Base-by-base conservation (phyloP, 352 stramenopile genomes). In the Globisporangium alternatum region DNA sequence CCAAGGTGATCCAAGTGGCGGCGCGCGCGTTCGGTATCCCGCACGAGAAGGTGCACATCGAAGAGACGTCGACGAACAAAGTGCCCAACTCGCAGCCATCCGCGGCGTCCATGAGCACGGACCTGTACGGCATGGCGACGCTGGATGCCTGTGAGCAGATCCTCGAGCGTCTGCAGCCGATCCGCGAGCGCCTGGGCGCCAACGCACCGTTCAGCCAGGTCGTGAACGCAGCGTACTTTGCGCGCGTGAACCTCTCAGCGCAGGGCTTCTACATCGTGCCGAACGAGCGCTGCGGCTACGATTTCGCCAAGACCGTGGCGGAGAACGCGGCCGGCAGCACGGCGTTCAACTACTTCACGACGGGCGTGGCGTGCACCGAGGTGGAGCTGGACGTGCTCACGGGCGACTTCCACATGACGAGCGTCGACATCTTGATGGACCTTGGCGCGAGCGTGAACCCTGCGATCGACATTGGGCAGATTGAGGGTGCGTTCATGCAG, bases 401-500 rank as follows among this genome's bases (percentile, higher is more conserved):
- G 28, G 96, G 97, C 54, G 95, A 99, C 71, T 94, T 94, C 64
- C 74, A 90, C 52, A 86, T 97, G 74, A 39, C 83, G 31, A 78
- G 80, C 54, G 83, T 90, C 19, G 88, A 97, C 60, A 83, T 98
- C 53, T 56, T 92, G 52, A 97, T 97, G 88, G 91, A 97, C 64
- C 79, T 98, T 22, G 97, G 97, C 30, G 87, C 87, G 10, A 98
- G 89, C 57, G 97, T 99, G 68, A 99, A 99, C 72, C 96, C 96
- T 33, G 83, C 91, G 17, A 98, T 99, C 72, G 96, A 99, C 69
- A 96, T 99, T 70, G 96, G 97, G 17, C 97, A 99, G 76, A 98
- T 99, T 41, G 97, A 99, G 80, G 97, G 97, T 33, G 97, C 95
- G 1, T 99, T 99, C 72, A 90, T 98, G 60, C 96, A 99, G 67